A percentile compares a stretch with the other conserved stretches of the same genome.
These are phyloP conservation scores for Tylopilus felleus DNA, from an alignment of 768 basidiomycete genomes.

Conservation along the genomic window DNA sequence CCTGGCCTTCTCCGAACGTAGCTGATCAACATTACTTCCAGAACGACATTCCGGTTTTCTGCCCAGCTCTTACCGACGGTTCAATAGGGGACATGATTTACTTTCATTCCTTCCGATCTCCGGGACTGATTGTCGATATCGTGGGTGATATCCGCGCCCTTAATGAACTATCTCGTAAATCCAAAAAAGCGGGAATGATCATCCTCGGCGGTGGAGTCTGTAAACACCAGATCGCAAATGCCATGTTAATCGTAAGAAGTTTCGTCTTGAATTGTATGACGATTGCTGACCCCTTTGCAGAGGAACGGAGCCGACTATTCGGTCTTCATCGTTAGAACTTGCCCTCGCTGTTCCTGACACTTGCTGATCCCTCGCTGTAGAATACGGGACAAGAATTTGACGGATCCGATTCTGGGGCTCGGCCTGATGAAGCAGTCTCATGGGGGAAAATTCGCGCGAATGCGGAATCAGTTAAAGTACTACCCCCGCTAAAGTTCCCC, in stretches of 20 bases:
- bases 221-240: conserved; percentile 99
- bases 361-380: conserved; percentile 34
- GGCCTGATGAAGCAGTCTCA: conserved; percentile 95
- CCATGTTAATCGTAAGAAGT: conserved; percentile 87
- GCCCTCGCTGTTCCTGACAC: background rate
- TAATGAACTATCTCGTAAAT: conserved; percentile 84
- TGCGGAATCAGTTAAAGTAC: conserved; percentile 78
- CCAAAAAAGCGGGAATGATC: conserved; percentile 96
- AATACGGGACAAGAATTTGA: conserved; percentile 99
- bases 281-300: conserved; percentile 38
- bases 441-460: conserved; percentile 97
- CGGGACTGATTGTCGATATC: conserved; percentile 86
- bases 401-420: conserved; percentile 94
- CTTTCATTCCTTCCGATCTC: conserved; percentile 91
- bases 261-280: background rate
- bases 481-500: background rate
- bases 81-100: conserved; percentile 99
- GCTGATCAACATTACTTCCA: conserved; percentile 39
- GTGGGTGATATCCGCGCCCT: conserved; percentile 89
- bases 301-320: conserved; percentile 97
- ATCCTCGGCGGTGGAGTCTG: conserved; percentile 97
- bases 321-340: conserved; percentile 77
- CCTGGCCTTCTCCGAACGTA: conserved; percentile 11
- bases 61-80: conserved; percentile 96
- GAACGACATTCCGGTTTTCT: conserved; percentile 99